A percentile compares a stretch with the other conserved stretches of the same genome.
These are phyloP conservation scores for Colletotrichum chlorophyti DNA, from an alignment of 2,329 filamentous ascomycete species.

Conservation along the genomic window DNA sequence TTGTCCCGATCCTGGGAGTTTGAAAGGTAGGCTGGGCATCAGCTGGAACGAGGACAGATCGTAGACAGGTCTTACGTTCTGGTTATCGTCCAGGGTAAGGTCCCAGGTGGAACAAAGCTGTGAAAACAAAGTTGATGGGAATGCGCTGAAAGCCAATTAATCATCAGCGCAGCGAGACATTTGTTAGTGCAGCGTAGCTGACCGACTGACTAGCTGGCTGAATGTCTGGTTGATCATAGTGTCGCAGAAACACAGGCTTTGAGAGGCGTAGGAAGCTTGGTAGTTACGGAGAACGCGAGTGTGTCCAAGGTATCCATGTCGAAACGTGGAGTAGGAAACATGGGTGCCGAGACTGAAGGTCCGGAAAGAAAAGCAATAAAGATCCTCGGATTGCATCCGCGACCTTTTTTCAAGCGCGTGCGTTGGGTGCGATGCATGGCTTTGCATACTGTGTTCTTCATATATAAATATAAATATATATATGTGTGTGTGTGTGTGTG, in stretches of 20 bases:
- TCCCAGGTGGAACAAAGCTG: not conserved
- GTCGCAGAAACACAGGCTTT: no score
- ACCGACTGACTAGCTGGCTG: not conserved
- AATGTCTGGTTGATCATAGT: not conserved
- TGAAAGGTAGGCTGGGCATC: not conserved
- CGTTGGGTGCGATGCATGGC: no score
- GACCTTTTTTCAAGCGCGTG: no score
- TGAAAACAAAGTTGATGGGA: no score
- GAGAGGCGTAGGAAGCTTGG: not conserved
- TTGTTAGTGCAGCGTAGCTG: no score
- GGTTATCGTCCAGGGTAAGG: no score
- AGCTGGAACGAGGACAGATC: conserved; percentile 1
- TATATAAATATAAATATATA: no score
- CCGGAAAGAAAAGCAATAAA: conserved; percentile 22
- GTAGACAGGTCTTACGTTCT: not conserved
- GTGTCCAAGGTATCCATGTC: conserved; percentile 22
- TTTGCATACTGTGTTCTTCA: no score
- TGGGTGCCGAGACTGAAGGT: conserved; percentile 12
- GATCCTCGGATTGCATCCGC: conserved; percentile 1
- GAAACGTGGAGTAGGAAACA: conserved; percentile 21
- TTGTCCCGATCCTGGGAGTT: conserved; percentile 10
- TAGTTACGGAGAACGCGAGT: not conserved
- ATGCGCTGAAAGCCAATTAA: no score
- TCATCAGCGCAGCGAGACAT: no score
- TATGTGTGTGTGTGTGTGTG: no score